A percentile compares a stretch with the other conserved stretches of the same genome.
Conservation (phyloP, 495 filamentous ascomycete genomes). For the Hyphodiscus hymeniophilus region DNA sequence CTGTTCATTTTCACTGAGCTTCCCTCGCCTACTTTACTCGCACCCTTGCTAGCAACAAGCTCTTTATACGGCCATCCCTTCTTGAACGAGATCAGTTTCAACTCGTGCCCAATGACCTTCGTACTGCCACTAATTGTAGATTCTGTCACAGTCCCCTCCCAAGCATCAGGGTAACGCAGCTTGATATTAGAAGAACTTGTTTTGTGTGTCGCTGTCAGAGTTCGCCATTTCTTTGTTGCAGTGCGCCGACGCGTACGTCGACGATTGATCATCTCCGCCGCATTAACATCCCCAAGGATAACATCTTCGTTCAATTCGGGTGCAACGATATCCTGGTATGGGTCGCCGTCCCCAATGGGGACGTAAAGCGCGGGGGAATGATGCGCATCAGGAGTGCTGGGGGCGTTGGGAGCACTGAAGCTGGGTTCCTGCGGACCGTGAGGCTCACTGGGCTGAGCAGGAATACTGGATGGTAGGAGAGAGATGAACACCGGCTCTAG, state of each 20-base stretch:
- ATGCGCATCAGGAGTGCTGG: neutral
- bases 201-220: conserved; percentile 8
- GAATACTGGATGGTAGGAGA: neutral
- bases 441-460: neutral
- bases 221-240: conserved; percentile 5
- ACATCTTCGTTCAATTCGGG: neutral
- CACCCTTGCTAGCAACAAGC: conserved; percentile 13
- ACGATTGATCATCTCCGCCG: no score
- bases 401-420: conserved; percentile 4
- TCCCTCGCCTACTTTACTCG: conserved; percentile 6
- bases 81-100: conserved; percentile 11
- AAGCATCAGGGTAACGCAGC: conserved; percentile 10
- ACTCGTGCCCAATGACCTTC: conserved; percentile 1
- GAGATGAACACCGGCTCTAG: conserved; percentile 15
- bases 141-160: conserved; percentile 17
- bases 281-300: neutral
- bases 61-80: conserved; percentile 14
- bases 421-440: conserved; percentile 10
- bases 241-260: neutral
- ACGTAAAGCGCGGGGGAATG: neutral
- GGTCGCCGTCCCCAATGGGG: conserved; percentile 10
- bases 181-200: conserved; percentile 7
- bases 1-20: conserved; percentile 4
- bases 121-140: conserved; percentile 14
- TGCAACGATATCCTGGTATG: conserved; percentile 9